phyloP scores from a whole-genome alignment of 805 yeast genomes.

The Cyberlindnera galapagoensis region DNA sequence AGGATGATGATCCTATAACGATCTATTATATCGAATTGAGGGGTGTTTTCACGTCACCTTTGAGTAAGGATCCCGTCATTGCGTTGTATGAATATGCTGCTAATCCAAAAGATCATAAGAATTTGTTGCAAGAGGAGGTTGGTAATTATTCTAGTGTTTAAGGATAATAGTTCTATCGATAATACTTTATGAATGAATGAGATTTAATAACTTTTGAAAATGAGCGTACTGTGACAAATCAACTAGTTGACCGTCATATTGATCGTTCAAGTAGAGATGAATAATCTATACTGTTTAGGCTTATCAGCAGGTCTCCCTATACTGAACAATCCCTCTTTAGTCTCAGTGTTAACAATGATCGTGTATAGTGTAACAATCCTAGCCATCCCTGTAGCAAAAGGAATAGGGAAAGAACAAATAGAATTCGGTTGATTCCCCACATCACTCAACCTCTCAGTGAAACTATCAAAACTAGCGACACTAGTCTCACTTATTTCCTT shows the following conservation, averaged over 20 bases:
- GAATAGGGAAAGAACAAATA: constrained; percentile 16
- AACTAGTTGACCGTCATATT: not conserved
- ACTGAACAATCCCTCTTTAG: constrained; percentile 12
- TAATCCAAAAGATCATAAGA: constrained; percentile 82
- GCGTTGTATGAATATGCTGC: constrained; percentile 87
- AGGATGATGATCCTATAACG: constrained; percentile 51
- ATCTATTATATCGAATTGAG: constrained; percentile 71
- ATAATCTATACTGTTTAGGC: constrained; percentile 11
- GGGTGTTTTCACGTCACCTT: constrained; percentile 52
- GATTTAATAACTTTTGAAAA: too few relatives aligned
- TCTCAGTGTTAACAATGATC: constrained; percentile 11
- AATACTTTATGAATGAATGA: too few relatives aligned
- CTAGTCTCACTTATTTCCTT: constrained; percentile 14
- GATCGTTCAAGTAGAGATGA: constrained; percentile 3
- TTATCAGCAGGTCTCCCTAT: constrained; percentile 14
- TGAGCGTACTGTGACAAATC: not conserved
- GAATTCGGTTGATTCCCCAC: constrained; percentile 13
- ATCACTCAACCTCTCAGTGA: constrained; percentile 20
- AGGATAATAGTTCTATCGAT: constrained; percentile 1
- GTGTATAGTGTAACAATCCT: constrained; percentile 17
- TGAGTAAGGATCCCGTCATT: constrained; percentile 62
- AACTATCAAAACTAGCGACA: constrained; percentile 14
- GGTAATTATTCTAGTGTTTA: constrained; percentile 15
- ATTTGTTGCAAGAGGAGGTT: constrained; percentile 16
- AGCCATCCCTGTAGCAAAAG: constrained; percentile 14